phyloP scores from a whole-genome alignment of 257 asterid genomes.

The Catharanthus roseus region DNA sequence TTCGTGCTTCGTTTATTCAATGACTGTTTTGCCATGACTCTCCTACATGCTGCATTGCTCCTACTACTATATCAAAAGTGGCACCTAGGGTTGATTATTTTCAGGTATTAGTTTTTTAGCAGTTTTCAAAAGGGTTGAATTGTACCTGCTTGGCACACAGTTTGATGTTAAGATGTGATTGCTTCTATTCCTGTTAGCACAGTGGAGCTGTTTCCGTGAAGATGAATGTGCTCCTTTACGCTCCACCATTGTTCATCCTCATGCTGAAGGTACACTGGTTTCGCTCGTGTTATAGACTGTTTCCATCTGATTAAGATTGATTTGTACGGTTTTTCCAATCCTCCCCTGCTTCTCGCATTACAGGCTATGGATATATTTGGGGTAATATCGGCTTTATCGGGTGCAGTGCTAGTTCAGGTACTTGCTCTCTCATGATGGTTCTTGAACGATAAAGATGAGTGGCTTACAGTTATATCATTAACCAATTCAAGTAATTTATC shows the following conservation, averaged over 20 bases:
- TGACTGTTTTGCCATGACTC: slow-evolving; percentile 92
- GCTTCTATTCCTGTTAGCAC: slow-evolving; percentile 50
- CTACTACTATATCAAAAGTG: slow-evolving; percentile 76
- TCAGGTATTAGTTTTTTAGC: slow-evolving; percentile 54
- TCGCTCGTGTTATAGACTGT: slow-evolving; percentile 7
- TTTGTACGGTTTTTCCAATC: slow-evolving; percentile 2
- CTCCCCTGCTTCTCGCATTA: slow-evolving; percentile 22
- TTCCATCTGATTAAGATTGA: slow-evolving; percentile 10
- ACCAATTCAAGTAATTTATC: background rate
- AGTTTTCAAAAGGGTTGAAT: slow-evolving; percentile 1
- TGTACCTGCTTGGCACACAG: background rate
- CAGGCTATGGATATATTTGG: slow-evolving; percentile 92
- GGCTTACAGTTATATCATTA: background rate
- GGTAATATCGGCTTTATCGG: slow-evolving; percentile 75
- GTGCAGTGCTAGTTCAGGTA: slow-evolving; percentile 97
- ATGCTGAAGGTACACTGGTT: slow-evolving; percentile 60
- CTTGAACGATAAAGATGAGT: background rate
- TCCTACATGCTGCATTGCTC: slow-evolving; percentile 70
- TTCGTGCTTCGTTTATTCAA: slow-evolving; percentile 94
- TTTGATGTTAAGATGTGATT: slow-evolving; percentile 13
- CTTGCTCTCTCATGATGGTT: slow-evolving; percentile 18
- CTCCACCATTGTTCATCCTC: slow-evolving; percentile 75
- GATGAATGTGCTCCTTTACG: slow-evolving; percentile 90
- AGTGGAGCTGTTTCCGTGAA: slow-evolving; percentile 94
- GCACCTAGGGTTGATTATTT: slow-evolving; percentile 85